These are phyloP conservation scores for Diaporthe aspalathi DNA, from an alignment of 2,329 filamentous ascomycete genomes.

Conservation along the genomic window DNA sequence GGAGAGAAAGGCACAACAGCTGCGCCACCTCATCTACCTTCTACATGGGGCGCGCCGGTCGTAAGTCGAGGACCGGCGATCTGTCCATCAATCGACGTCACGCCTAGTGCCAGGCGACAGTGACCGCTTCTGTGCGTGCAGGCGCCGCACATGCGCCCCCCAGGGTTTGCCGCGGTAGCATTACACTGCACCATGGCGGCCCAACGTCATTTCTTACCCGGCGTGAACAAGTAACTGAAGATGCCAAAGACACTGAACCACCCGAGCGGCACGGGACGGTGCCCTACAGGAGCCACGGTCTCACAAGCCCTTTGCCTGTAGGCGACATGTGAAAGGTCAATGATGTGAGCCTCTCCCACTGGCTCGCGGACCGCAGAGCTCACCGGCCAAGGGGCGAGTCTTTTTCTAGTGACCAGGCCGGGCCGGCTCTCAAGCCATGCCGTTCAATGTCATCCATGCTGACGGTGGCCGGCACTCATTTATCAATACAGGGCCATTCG, in stretches of 20 bases:
- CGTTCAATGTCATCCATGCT: constrained; percentile 2
- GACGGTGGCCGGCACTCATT: not conserved
- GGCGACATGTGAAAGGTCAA: constrained; percentile 17
- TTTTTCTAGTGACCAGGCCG: not conserved
- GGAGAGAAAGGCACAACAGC: not conserved
- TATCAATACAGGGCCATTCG: constrained; percentile 9
- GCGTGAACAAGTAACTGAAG: not conserved
- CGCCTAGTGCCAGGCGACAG: constrained; percentile 4
- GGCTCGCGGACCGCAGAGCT: constrained; percentile 5
- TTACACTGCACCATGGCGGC: not conserved
- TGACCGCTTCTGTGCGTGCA: not conserved
- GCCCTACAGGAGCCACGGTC: not conserved
- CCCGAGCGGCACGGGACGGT: constrained; percentile 9
- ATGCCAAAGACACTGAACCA: constrained; percentile 13
- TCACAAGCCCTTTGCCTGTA: not conserved
- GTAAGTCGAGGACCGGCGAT: constrained; percentile 8
- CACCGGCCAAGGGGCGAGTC: constrained; percentile 1
- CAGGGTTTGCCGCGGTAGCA: not conserved
- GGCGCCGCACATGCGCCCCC: not conserved
- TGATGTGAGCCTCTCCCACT: constrained; percentile 1
- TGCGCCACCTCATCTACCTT: constrained; percentile 13
- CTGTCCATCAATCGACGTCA: constrained; percentile 1
- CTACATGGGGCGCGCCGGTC: not conserved
- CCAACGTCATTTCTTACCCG: not conserved
- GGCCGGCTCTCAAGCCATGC: constrained; percentile 14